phyloP scores from a whole-genome alignment of 805 yeast genomes.

The Kodamaea sagamina region DNA sequence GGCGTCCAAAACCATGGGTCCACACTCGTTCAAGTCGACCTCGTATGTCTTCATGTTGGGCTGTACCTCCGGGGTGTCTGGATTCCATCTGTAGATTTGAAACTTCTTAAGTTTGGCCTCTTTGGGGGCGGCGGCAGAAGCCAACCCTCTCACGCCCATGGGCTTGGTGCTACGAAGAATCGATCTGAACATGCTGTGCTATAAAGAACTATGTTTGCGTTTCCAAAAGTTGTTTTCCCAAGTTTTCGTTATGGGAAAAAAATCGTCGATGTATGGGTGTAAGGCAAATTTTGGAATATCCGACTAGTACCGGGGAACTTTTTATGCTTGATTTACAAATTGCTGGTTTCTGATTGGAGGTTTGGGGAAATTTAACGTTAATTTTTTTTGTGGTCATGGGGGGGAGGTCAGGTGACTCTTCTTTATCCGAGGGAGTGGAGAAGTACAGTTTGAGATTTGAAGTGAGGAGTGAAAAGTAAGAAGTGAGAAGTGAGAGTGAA shows the following conservation, averaged over 20 bases:
- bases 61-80: conserved; percentile 91
- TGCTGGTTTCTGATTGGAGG: too few relatives aligned
- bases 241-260: background rate
- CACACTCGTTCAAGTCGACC: conserved; percentile 86
- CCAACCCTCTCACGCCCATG: conserved; percentile 34
- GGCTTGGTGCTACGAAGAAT: conserved; percentile 20
- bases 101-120: conserved; percentile 69
- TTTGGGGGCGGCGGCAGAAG: conserved; percentile 52
- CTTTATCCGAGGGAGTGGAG: too few relatives aligned
- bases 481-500: too few relatives aligned
- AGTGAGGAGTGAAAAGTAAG: too few relatives aligned
- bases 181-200: conserved; percentile 22
- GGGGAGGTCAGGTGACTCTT: too few relatives aligned
- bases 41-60: conserved; percentile 83
- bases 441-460: too few relatives aligned
- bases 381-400: too few relatives aligned
- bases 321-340: too few relatives aligned
- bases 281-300: too few relatives aligned
- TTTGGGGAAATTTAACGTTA: too few relatives aligned
- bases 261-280: too few relatives aligned
- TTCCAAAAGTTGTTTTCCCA: background rate
- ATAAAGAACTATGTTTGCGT: conserved; percentile 2
- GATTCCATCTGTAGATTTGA: conserved; percentile 97
- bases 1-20: conserved; percentile 98
- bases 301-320: too few relatives aligned